phyloP scores from a whole-genome alignment of 768 basidiomycete species.

The Cubamyces lactineus region DNA sequence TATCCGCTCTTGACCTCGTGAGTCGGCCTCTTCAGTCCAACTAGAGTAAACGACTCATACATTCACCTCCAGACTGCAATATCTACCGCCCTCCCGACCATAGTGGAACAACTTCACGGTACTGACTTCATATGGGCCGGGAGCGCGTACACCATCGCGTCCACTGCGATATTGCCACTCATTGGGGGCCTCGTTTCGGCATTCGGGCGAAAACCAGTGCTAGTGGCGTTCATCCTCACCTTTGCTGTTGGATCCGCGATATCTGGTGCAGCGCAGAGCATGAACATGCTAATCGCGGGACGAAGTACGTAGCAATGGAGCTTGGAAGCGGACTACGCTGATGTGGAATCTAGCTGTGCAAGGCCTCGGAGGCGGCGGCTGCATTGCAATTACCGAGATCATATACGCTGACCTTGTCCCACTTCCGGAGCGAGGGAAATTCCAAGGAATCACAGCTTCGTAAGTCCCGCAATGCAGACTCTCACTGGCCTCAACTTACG shows the following conservation, averaged over 20 bases:
- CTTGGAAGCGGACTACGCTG: not conserved
- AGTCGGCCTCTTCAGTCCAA: not conserved
- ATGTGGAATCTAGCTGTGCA: constrained; percentile 24
- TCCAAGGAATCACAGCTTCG: constrained; percentile 18
- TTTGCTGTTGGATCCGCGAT: constrained; percentile 45
- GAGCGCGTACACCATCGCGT: constrained; percentile 39
- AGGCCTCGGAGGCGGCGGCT: constrained; percentile 32
- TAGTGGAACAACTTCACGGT: constrained; percentile 23
- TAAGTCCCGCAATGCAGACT: not conserved
- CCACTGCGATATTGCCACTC: constrained; percentile 40
- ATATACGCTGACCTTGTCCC: constrained; percentile 31
- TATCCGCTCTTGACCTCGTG: constrained; percentile 21
- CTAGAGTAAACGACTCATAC: too few relatives aligned
- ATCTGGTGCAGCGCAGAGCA: constrained; percentile 42
- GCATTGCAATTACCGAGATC: constrained; percentile 26
- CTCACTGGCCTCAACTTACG: not conserved
- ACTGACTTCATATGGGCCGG: constrained; percentile 32
- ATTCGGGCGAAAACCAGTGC: constrained; percentile 21
- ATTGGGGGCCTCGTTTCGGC: constrained; percentile 32
- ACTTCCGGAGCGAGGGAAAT: constrained; percentile 38
- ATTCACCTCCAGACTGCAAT: constrained; percentile 24
- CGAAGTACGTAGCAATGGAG: constrained; percentile 25
- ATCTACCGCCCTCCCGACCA: constrained; percentile 27
- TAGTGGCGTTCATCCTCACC: constrained; percentile 34
- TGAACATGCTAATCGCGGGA: constrained; percentile 45